Evolutionary conservation across 495 filamentous ascomycete species (phyloP).

Genomic region (Penicillium egyptiacum): DNA sequence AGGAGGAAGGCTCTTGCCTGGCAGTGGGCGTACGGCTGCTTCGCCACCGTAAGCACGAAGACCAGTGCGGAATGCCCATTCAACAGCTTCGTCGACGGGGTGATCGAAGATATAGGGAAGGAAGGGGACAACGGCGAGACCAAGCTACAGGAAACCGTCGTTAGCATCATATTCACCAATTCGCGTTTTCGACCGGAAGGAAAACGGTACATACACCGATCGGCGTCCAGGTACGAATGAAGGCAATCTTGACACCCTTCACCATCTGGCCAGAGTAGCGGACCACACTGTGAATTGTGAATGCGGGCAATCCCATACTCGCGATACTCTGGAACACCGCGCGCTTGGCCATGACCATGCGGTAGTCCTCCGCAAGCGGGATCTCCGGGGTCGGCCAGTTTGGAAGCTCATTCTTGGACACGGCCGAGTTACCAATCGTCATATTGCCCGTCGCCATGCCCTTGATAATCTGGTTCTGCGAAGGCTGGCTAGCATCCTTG

Average conservation of each 20-base stretch:
- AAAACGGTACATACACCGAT: conserved; percentile 63
- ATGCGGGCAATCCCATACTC: conserved; percentile 89
- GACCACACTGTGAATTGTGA: conserved; percentile 93
- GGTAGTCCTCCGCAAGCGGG: conserved; percentile 84
- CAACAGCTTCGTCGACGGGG: conserved; percentile 85
- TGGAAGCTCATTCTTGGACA: conserved; percentile 24
- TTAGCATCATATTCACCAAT: neutral
- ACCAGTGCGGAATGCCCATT: conserved; percentile 82
- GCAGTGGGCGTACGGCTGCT: conserved; percentile 46
- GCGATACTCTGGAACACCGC: conserved; percentile 88
- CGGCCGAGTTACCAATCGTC: conserved; percentile 17
- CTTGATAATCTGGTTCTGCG: conserved; percentile 31
- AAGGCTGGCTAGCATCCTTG: conserved; percentile 40
- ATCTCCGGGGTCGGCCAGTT: conserved; percentile 48
- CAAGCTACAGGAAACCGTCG: conserved; percentile 52
- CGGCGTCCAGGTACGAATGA: conserved; percentile 77
- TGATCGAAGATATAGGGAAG: conserved; percentile 89
- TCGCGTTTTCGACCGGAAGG: neutral
- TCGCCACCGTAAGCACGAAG: conserved; percentile 70
- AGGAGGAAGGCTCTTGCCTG: conserved; percentile 16
- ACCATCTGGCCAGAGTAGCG: conserved; percentile 79
- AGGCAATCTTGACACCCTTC: conserved; percentile 72
- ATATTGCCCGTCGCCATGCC: conserved; percentile 47
- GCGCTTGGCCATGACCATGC: conserved; percentile 86
- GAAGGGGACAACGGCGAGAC: conserved; percentile 83